phyloP scores from a whole-genome alignment of 176 grass and related monocot genomes.

The Alopecurus myosuroides region DNA sequence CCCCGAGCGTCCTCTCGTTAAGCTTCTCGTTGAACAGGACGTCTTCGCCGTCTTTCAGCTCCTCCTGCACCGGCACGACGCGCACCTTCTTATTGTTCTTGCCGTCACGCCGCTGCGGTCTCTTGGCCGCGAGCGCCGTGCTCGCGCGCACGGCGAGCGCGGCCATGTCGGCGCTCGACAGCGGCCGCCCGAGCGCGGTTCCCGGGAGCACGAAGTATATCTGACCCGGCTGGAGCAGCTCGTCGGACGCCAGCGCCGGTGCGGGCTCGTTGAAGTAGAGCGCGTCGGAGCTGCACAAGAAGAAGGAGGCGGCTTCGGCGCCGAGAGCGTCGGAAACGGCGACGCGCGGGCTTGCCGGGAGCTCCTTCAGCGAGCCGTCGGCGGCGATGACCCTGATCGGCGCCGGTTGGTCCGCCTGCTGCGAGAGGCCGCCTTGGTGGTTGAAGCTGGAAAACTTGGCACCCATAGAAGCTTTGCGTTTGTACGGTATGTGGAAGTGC shows the following conservation, averaged over 20 bases:
- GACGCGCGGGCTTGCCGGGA: background rate
- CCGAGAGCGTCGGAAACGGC: constrained; percentile 27
- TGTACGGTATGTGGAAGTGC: background rate
- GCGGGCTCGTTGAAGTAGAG: constrained; percentile 52
- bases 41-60: background rate
- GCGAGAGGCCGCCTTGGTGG: background rate
- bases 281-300: constrained; percentile 53
- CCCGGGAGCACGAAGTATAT: constrained; percentile 60
- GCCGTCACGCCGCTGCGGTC: background rate
- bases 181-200: background rate
- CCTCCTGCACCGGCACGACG: constrained; percentile 22
- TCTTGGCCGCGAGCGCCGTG: constrained; percentile 20
- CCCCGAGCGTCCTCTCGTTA: constrained; percentile 42
- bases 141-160: constrained; percentile 51
- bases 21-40: constrained; percentile 28
- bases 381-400: constrained; percentile 33
- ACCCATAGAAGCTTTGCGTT: constrained; percentile 28
- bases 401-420: background rate
- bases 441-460: constrained; percentile 38
- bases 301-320: background rate
- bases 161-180: constrained; percentile 49
- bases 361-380: constrained; percentile 56
- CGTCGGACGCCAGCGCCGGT: background rate
- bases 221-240: constrained; percentile 35
- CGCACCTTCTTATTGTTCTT: constrained; percentile 13